Conservation (phyloP, 1,284 basidiomycete species). For the Trichosporon ovoides region DNA sequence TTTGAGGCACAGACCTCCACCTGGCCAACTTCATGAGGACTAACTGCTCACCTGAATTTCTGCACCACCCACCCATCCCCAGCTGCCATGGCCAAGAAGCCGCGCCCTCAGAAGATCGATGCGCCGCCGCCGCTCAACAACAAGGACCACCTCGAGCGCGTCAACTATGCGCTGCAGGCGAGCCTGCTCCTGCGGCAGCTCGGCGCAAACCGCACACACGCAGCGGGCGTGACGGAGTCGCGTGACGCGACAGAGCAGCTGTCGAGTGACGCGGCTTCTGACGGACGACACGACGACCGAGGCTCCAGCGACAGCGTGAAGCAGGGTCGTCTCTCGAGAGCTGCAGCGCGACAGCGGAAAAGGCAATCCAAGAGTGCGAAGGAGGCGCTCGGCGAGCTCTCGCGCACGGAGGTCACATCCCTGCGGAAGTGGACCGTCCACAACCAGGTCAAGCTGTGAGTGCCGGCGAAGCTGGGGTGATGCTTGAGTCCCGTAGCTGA, state of each 20-base stretch:
- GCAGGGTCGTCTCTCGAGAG: neutral
- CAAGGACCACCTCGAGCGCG: constrained; percentile 40
- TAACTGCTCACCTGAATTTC: neutral
- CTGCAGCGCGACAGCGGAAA: neutral
- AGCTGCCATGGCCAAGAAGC: constrained; percentile 3
- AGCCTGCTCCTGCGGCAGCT: constrained; percentile 36
- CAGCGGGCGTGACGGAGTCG: neutral
- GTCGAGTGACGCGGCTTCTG: neutral
- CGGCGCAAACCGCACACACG: constrained; percentile 1
- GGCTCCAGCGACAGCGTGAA: too few relatives aligned
- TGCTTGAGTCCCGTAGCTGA: neutral
- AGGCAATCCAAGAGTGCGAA: neutral
- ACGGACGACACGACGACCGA: neutral
- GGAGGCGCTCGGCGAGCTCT: constrained; percentile 19
- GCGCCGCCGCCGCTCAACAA: constrained; percentile 28
- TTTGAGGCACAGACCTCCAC: neutral
- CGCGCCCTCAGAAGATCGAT: neutral
- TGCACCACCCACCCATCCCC: neutral
- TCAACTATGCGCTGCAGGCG: constrained; percentile 42
- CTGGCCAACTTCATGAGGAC: neutral
- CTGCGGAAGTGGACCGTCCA: constrained; percentile 37
- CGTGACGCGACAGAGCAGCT: neutral
- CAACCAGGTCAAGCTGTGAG: constrained; percentile 42
- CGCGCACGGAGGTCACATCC: constrained; percentile 27
- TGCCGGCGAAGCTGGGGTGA: neutral